Percentiles rank a stretch among this genome's conserved stretches.
Conservation (phyloP, 2,329 filamentous ascomycete genomes). For the Curvularia sp. region DNA sequence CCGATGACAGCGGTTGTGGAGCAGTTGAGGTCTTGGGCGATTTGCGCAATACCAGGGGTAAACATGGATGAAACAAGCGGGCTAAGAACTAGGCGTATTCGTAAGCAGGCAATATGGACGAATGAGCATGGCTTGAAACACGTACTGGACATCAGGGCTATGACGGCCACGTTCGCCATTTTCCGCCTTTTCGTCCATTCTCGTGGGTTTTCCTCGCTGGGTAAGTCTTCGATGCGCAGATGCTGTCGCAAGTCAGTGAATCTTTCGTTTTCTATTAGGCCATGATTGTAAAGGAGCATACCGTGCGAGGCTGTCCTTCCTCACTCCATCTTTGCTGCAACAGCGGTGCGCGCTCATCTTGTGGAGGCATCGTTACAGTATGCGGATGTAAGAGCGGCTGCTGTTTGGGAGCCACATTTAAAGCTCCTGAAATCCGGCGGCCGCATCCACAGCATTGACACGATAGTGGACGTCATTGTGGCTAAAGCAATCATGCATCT, state of each 20-base stretch:
- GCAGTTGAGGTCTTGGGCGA: constrained; percentile 57
- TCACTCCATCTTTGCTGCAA: constrained; percentile 43
- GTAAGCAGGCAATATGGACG: background rate
- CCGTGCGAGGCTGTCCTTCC: constrained; percentile 44
- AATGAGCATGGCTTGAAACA: background rate
- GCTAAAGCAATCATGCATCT: constrained; percentile 3
- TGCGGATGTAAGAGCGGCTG: background rate
- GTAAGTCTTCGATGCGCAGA: constrained; percentile 36
- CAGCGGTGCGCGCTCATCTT: constrained; percentile 51
- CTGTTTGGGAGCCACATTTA: background rate
- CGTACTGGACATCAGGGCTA: constrained; percentile 59
- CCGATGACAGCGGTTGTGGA: constrained; percentile 55
- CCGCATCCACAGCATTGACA: background rate
- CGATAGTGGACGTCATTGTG: constrained; percentile 16
- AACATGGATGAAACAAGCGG: constrained; percentile 61
- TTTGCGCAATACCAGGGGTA: constrained; percentile 60
- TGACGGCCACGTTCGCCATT: constrained; percentile 59
- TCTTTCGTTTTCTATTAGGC: background rate
- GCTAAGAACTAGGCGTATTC: constrained; percentile 49
- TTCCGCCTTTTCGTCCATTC: constrained; percentile 57
- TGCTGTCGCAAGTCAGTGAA: constrained; percentile 26
- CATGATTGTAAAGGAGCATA: constrained; percentile 24
- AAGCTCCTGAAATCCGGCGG: background rate
- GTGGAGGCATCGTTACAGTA: constrained; percentile 25
- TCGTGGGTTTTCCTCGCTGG: constrained; percentile 55